Conservation (phyloP, 2,329 filamentous ascomycete species). For the Dichotomopilus funicola region DNA sequence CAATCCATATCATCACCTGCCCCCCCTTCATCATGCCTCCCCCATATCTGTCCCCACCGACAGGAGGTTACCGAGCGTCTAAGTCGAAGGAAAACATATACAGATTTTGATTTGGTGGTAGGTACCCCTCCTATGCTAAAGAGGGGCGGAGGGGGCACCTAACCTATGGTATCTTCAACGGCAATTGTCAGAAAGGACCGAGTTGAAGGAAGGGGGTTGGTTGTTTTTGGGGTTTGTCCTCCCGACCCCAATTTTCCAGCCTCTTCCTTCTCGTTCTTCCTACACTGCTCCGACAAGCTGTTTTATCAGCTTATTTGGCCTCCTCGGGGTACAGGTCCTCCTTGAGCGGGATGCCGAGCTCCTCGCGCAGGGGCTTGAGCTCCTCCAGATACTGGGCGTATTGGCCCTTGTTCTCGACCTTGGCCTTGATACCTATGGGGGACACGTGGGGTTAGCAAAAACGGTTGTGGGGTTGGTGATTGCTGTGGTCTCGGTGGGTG, state of each 20-base stretch:
- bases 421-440: conserved; percentile 82
- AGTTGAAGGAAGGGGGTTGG: neutral
- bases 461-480: too few relatives aligned
- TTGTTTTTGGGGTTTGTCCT: neutral
- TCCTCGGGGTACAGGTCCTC: conserved; percentile 81
- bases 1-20: neutral
- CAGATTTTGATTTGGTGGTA: conserved; percentile 4
- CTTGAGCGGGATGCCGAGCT: conserved; percentile 85
- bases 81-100: conserved; percentile 1
- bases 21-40: neutral
- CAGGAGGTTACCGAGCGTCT: neutral
- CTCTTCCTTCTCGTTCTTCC: too few relatives aligned
- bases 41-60: neutral
- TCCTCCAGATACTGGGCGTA: conserved; percentile 95
- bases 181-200: neutral
- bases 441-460: neutral
- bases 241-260: too few relatives aligned
- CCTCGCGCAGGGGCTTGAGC: conserved; percentile 86
- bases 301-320: conserved; percentile 14
- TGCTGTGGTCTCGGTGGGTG: neutral
- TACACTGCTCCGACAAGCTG: too few relatives aligned
- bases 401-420: conserved; percentile 97
- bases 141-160: neutral
- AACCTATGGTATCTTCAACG: conserved; percentile 3
- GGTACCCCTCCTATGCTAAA: neutral